Base-by-base conservation (phyloP, 331 rosid genomes). In the Quercus tomentella region DNA sequence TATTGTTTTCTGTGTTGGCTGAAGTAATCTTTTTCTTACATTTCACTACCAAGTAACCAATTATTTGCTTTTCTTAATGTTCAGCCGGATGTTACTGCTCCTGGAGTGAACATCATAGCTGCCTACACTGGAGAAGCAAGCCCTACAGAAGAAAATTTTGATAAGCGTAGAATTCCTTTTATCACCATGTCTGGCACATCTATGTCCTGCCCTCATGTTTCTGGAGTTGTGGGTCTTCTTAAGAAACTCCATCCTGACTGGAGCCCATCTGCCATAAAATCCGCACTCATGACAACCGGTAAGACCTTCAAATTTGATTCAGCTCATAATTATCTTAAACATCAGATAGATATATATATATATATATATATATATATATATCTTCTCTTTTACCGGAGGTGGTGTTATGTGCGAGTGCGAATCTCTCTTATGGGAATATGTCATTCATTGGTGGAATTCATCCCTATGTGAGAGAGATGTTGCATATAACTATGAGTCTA, bases 41-140 rank as follows among this genome's bases (percentile, higher is more conserved):
- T n/a, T 55, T 20, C 21, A 10, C 12, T 7, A 11, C 56, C 26
- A 37, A 69, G 73, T 33, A 69, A 20, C 56, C 52, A 20, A 20
- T 10, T 22, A 8, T 6, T 65, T 65, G 15, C 3, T 60, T 58
- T n/a, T 31, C 6, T 72, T 17, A 21, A 33, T 69, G 2, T 65
- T 22, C 90, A 92, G 97, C 98, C 98, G 21, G 98, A 93, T 79
- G 16, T 93, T 23, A 93, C 97, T 0, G 94, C 93, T 16, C 97
- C 97, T 0, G 98, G 98, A 23, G 98, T 93, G 70, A 82, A 87
- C 55, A 84, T 93, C 45, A 86, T 93, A 41, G 93, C 97, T 52
- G 90, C 93, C 7, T 93, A 22, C 82, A 76, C 89, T 3, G 76
- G 31, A 80, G 89, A 67, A 6, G 55, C 21, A 25, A 79, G 89